These are phyloP conservation scores for Dictyophora rubrovolvata DNA, from an alignment of 768 basidiomycete species.

Conservation along the genomic window DNA sequence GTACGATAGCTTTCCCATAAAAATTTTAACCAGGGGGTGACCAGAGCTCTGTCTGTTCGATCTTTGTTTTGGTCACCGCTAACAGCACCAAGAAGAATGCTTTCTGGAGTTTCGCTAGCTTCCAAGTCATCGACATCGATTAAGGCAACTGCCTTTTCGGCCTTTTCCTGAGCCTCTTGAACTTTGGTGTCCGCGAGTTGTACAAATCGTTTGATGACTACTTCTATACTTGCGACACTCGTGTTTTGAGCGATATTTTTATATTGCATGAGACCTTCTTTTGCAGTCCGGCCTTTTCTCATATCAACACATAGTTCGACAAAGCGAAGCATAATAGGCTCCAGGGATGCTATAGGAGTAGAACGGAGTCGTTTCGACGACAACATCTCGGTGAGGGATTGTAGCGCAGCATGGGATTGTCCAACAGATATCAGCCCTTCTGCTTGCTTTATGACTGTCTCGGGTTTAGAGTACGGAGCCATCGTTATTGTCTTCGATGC, in stretches of 20 bases:
- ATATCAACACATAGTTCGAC: constrained; percentile 94
- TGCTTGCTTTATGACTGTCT: constrained; percentile 86
- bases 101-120: constrained; percentile 90
- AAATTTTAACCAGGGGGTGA: constrained; percentile 97
- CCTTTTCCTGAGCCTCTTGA: constrained; percentile 77
- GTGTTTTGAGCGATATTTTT: constrained; percentile 96
- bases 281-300: constrained; percentile 86
- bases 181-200: constrained; percentile 74
- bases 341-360: constrained; percentile 77
- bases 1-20: constrained; percentile 99
- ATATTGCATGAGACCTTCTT: constrained; percentile 94
- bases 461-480: constrained; percentile 87
- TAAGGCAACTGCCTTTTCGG: constrained; percentile 53
- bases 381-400: constrained; percentile 88
- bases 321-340: constrained; percentile 94
- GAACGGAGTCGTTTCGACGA: constrained; percentile 88
- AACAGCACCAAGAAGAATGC: constrained; percentile 82
- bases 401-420: constrained; percentile 81
- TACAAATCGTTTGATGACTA: constrained; percentile 81
- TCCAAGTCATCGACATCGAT: constrained; percentile 92
- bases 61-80: constrained; percentile 87
- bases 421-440: constrained; percentile 89
- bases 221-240: constrained; percentile 83
- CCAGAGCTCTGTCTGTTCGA: constrained; percentile 85
- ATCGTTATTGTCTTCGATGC: constrained; percentile 30